Conservation (phyloP, 108 stramenopile species). For the Ochromonas danica region DNA sequence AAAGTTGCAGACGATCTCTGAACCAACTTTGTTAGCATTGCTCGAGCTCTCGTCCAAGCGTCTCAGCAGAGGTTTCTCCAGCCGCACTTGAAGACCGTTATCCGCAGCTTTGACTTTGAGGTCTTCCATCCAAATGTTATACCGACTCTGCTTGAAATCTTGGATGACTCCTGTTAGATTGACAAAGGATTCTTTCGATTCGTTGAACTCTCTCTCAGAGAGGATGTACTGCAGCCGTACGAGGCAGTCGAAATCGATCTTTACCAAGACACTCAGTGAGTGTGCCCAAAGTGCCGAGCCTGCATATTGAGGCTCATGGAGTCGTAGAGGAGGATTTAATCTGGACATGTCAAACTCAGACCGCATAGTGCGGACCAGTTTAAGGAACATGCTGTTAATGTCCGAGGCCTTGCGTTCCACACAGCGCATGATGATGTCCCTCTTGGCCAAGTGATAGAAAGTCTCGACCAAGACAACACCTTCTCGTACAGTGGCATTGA, state of each 20-base stretch:
- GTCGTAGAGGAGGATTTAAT: conserved; percentile 55
- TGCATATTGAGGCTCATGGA: conserved; percentile 61
- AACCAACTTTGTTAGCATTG: conserved; percentile 10
- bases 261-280: conserved; percentile 20
- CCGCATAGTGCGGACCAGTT: conserved; percentile 40
- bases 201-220: conserved; percentile 40
- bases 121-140: conserved; percentile 57
- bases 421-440: conserved; percentile 58
- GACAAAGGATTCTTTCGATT: conserved; percentile 53
- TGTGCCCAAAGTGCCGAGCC: conserved; percentile 67
- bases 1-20: conserved; percentile 60
- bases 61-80: conserved; percentile 59
- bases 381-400: conserved; percentile 42
- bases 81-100: conserved; percentile 39
- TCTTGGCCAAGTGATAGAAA: conserved; percentile 59
- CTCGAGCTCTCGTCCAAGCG: conserved; percentile 24
- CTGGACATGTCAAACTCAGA: conserved; percentile 58
- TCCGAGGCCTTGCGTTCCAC: conserved; percentile 58
- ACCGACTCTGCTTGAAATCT: conserved; percentile 56
- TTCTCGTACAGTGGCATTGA: conserved; percentile 53
- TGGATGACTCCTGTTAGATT: conserved; percentile 52
- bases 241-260: conserved; percentile 32
- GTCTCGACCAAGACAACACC: conserved; percentile 60
- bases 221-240: conserved; percentile 44
- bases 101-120: conserved; percentile 42